Base-by-base conservation (phyloP, 129 eudicot genomes). In the Arctium lappa region DNA sequence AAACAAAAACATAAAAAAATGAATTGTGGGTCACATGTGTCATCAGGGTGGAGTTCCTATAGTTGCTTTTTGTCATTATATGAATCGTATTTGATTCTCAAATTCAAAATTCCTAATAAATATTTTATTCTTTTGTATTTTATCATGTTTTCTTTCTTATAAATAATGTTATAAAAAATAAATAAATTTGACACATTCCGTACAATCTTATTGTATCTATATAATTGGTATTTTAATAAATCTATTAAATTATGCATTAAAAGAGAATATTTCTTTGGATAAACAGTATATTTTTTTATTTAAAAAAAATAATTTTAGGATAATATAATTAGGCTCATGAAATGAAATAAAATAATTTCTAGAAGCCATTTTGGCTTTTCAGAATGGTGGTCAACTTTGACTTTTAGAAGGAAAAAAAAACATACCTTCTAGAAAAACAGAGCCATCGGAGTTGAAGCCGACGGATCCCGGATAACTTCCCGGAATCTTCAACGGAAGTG, bases 381-480 rank as follows among this genome's bases (percentile, higher is more conserved):
- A 77, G 13, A 60, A 31, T 33, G 75, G 86, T 50, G 75, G 71
- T 85, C 53, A 9, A 48, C 6, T 27, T 77, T 77, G 88, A 85
- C 86, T 72, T 60, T 60, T 5, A 3, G 18, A 56, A 29, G 62
- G 81, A 66, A 80, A 39, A 81, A 16, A 82, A 37, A 39, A 84
- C 92, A 68, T 79, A 96, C 99, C 99, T 87, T 90, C 92, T 80
- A 96, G 94, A 80, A 65, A 89, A 75, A 91, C 87, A 27, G 99
- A 91, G 83, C 98, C 99, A 60, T 87, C 88, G 48, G 99, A 93
- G 72, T 90, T 89, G 86, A 93, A 96, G 5, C 99, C 98, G 76
- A 93, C 80, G 22, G 99, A 96, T 18, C 94, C 98, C 16, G 86
- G 84, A 79, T 85, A 93, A 77, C 91, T 89, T 38, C 99, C 99